Conservation (phyloP, 345 rosid species). For the Syzygium jambos region DNA sequence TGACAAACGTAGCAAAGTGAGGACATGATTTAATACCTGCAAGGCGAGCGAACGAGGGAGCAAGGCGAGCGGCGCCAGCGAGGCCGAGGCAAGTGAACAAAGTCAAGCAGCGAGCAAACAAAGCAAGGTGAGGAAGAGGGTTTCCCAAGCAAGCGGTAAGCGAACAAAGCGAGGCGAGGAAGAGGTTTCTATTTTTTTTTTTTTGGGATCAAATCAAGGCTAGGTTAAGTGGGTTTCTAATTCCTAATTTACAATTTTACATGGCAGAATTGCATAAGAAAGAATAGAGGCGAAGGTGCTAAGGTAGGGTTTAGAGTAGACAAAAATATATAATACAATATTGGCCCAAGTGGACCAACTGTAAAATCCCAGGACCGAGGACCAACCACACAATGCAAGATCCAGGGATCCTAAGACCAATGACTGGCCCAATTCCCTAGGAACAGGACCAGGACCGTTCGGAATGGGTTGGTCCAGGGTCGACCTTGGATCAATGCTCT, state of each 20-base stretch:
- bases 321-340: no score
- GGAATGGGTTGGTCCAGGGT: accelerated
- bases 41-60: background rate
- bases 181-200: background rate
- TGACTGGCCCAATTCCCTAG: no score
- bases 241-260: background rate
- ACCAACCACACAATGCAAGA: accelerated
- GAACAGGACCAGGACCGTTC: no score
- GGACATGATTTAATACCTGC: background rate
- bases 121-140: no score
- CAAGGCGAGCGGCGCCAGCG: no score
- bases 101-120: no score
- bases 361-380: background rate
- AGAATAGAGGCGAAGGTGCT: background rate
- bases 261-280: background rate
- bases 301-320: background rate
- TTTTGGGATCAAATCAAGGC: background rate
- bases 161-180: background rate
- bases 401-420: background rate
- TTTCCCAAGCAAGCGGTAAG: background rate
- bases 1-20: background rate
- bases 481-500: background rate
- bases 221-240: background rate
- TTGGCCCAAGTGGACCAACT: no score
- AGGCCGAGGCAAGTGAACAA: no score